Evolutionary conservation across 164 flowering plant species (phyloP).

Genomic region (Liquidambar formosana): DNA sequence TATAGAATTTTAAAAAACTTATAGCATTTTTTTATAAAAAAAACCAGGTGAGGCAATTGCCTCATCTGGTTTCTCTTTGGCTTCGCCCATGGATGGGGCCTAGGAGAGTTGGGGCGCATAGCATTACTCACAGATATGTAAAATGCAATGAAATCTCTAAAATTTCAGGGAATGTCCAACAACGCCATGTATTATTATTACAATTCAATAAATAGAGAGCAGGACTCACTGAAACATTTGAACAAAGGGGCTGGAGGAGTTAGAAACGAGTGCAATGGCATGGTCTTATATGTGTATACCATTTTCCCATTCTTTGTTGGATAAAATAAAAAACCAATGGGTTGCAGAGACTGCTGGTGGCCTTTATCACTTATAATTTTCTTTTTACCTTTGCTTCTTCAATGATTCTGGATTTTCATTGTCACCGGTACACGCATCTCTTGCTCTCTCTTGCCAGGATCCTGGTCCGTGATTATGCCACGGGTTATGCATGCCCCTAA

Average conservation of each 20-base stretch:
- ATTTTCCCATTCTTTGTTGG: neutral
- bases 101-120: too few species aligned
- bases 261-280: neutral
- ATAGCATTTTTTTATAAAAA: too few species aligned
- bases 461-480: neutral
- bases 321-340: neutral
- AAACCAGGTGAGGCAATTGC: too few species aligned
- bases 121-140: too few species aligned
- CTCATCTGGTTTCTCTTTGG: too few species aligned
- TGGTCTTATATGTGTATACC: neutral
- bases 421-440: neutral
- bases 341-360: neutral
- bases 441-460: neutral
- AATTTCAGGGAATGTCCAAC: neutral
- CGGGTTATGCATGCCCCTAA: neutral
- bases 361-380: neutral
- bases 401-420: neutral
- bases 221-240: neutral
- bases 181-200: neutral
- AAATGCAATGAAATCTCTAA: neutral
- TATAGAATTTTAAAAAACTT: too few species aligned
- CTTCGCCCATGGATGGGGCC: too few species aligned
- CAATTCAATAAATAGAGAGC: neutral
- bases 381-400: neutral
- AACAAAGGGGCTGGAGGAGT: neutral